Conservation (phyloP, 768 basidiomycete genomes). For the Mrakia blollopis region DNA sequence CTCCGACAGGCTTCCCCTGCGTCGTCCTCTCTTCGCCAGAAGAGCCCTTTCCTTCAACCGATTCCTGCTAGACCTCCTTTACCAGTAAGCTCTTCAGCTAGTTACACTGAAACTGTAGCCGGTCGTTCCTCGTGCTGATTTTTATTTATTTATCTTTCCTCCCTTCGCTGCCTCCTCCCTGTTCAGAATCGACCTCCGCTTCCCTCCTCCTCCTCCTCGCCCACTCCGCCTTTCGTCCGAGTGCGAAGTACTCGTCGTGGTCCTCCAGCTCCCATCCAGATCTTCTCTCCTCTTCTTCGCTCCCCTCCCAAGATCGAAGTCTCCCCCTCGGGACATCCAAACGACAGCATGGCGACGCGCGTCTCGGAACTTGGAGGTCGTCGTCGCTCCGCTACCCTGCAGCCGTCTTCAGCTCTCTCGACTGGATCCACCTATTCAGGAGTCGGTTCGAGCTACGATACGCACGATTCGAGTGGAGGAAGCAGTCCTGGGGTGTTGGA, state of each 20-base stretch:
- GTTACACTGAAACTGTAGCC: no score
- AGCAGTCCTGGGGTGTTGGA: not conserved
- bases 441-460: not conserved
- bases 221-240: not conserved
- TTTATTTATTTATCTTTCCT: no score
- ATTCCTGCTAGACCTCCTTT: no score
- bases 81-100: no score
- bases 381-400: not conserved
- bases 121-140: no score
- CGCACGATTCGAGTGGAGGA: not conserved
- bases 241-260: not conserved
- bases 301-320: not conserved
- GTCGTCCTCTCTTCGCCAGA: no score
- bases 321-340: not conserved
- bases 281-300: not conserved
- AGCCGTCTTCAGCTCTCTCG: not conserved
- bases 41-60: no score
- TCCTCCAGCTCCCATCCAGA: not conserved
- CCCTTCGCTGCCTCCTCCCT: not conserved
- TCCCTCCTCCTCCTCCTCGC: not conserved
- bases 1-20: no score
- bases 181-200: not conserved
- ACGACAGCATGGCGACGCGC: not conserved
- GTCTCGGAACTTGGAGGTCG: not conserved
- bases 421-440: not conserved